A percentile compares a stretch with the other conserved stretches of the same genome.
phyloP scores from a whole-genome alignment of 2,329 filamentous ascomycete genomes.

The Cordyceps cateniannulata region DNA sequence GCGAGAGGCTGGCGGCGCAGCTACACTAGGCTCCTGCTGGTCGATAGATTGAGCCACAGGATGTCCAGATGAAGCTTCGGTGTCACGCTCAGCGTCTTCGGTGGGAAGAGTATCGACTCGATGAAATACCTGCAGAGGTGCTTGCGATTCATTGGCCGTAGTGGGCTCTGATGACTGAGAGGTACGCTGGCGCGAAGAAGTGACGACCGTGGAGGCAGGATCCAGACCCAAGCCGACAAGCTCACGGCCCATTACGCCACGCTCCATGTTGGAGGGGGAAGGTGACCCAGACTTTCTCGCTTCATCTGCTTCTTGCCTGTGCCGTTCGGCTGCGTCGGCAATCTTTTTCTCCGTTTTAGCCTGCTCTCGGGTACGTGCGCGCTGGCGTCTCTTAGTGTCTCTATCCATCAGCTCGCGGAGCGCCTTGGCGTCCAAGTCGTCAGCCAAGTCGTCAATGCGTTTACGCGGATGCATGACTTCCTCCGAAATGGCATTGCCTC shows the following conservation, averaged over 20 bases:
- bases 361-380: slow-evolving; percentile 62
- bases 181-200: slow-evolving; percentile 45
- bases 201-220: slow-evolving; percentile 47
- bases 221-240: slow-evolving; percentile 50
- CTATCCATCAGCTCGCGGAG: slow-evolving; percentile 85
- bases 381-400: slow-evolving; percentile 73
- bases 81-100: slow-evolving; percentile 18
- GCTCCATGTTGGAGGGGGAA: slow-evolving; percentile 50
- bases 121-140: slow-evolving; percentile 24
- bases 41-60: background rate
- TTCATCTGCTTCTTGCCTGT: slow-evolving; percentile 51
- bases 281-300: slow-evolving; percentile 44
- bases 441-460: slow-evolving; percentile 65
- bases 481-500: slow-evolving; percentile 51
- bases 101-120: slow-evolving; percentile 22
- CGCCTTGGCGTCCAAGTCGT: slow-evolving; percentile 78
- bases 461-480: slow-evolving; percentile 55
- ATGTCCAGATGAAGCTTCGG: background rate
- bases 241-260: slow-evolving; percentile 55
- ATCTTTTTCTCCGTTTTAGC: slow-evolving; percentile 61
- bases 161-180: slow-evolving; percentile 20
- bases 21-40: slow-evolving; percentile 12
- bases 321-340: slow-evolving; percentile 60
- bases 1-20: slow-evolving; percentile 20
- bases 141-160: slow-evolving; percentile 18